Percentiles rank a stretch among this genome's conserved stretches.
Conservation (phyloP, 2,329 filamentous ascomycete species). For the Corinectria fuckeliana region DNA sequence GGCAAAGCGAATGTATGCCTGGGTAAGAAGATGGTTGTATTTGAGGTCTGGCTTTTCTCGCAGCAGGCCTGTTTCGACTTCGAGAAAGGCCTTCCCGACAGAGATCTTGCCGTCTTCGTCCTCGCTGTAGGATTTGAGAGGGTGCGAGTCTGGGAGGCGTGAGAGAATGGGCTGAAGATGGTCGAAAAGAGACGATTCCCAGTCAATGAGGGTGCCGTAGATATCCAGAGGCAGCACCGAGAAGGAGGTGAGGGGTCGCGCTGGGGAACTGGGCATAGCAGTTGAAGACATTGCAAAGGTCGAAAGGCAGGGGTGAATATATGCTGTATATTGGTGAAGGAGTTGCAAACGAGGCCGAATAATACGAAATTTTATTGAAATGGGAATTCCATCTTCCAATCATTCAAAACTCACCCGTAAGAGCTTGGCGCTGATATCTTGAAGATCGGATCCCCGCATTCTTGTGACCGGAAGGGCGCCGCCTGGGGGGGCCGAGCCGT, state of each 20-base stretch:
- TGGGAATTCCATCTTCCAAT: neutral
- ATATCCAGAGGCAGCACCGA: conserved; percentile 73
- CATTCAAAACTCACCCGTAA: neutral
- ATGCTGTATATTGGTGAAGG: neutral
- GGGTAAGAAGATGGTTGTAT: neutral
- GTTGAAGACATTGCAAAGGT: neutral
- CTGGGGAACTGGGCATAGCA: neutral
- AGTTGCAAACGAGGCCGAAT: neutral
- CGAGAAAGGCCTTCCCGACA: neutral
- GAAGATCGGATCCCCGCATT: neutral
- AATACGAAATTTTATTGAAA: neutral
- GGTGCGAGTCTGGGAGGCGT: conserved; percentile 48
- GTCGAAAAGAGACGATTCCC: conserved; percentile 69
- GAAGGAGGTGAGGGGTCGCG: conserved; percentile 39
- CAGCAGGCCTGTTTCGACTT: neutral
- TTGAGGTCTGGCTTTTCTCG: neutral
- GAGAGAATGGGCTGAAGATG: conserved; percentile 58
- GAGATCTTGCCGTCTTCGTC: conserved; percentile 36
- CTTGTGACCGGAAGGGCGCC: neutral
- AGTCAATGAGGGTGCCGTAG: conserved; percentile 82
- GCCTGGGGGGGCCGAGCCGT: neutral
- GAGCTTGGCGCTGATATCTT: neutral
- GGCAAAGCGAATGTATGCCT: conserved; percentile 26
- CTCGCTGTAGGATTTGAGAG: conserved; percentile 55
- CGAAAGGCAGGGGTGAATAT: neutral